These are phyloP conservation scores for Pseudogymnoascus sp. DNA, from an alignment of 2,329 filamentous ascomycete genomes.

Conservation along the genomic window DNA sequence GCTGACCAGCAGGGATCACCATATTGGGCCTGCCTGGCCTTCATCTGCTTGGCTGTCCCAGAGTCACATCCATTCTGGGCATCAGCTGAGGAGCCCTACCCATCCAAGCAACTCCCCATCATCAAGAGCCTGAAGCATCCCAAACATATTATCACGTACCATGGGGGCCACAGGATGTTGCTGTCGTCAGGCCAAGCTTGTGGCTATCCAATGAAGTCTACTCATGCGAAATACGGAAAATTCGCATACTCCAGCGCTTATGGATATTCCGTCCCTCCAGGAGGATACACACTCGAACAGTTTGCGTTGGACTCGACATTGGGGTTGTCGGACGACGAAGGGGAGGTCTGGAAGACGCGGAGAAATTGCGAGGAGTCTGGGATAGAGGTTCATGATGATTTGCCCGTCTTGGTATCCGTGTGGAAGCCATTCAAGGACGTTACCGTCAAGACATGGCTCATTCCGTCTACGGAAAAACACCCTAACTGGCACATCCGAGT, in stretches of 20 bases:
- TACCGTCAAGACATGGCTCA: slow-evolving; percentile 54
- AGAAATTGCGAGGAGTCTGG: slow-evolving; percentile 57
- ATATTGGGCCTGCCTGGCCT: slow-evolving; percentile 75
- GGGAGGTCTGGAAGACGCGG: slow-evolving; percentile 74
- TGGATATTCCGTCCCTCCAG: slow-evolving; percentile 70
- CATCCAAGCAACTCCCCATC: slow-evolving; percentile 48
- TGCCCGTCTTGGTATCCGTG: slow-evolving; percentile 56
- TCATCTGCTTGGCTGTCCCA: slow-evolving; percentile 65
- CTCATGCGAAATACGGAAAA: slow-evolving; percentile 73
- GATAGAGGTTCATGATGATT: slow-evolving; percentile 48
- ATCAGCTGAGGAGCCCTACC: slow-evolving; percentile 55
- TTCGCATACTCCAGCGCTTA: slow-evolving; percentile 74
- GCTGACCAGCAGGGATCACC: slow-evolving; percentile 14
- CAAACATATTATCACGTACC: slow-evolving; percentile 63
- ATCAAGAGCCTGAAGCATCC: slow-evolving; percentile 58
- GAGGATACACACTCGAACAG: slow-evolving; percentile 68
- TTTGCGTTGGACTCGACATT: slow-evolving; percentile 70
- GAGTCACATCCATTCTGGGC: slow-evolving; percentile 69
- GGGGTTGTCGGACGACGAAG: slow-evolving; percentile 68
- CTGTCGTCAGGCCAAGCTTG: slow-evolving; percentile 73
- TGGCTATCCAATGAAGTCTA: slow-evolving; percentile 73
- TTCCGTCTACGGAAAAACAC: slow-evolving; percentile 50
- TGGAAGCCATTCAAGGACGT: slow-evolving; percentile 70
- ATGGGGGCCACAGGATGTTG: slow-evolving; percentile 69
- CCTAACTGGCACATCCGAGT: slow-evolving; percentile 65